These are phyloP conservation scores for Neocatenulostroma microsporum DNA, from an alignment of 2,329 filamentous ascomycete genomes.

Conservation along the genomic window DNA sequence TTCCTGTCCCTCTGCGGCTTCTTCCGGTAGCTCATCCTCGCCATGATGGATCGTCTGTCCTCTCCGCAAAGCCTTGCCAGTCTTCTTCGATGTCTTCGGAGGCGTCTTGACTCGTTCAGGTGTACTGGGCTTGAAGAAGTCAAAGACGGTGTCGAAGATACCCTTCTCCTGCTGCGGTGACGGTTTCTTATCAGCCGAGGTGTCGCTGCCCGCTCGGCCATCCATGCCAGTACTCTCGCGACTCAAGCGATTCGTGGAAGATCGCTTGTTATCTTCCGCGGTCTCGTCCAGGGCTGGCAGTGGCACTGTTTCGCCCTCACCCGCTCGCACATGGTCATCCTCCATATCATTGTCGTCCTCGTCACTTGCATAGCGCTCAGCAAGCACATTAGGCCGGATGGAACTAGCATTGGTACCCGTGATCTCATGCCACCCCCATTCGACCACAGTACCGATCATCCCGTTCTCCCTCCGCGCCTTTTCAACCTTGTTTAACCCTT, in stretches of 20 bases:
- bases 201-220: neutral
- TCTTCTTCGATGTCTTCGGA: slow-evolving; percentile 25
- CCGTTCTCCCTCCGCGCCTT: slow-evolving; percentile 90
- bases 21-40: slow-evolving; percentile 26
- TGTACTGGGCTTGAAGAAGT: slow-evolving; percentile 60
- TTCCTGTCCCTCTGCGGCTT: slow-evolving; percentile 12
- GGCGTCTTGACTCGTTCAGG: slow-evolving; percentile 15
- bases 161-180: slow-evolving; percentile 25
- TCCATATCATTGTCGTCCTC: slow-evolving; percentile 20
- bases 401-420: slow-evolving; percentile 61
- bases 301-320: slow-evolving; percentile 50
- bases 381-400: slow-evolving; percentile 31
- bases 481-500: slow-evolving; percentile 83
- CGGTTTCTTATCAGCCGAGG: slow-evolving; percentile 31
- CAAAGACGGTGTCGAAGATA: slow-evolving; percentile 53
- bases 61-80: slow-evolving; percentile 37
- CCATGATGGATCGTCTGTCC: slow-evolving; percentile 62
- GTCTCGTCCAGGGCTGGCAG: slow-evolving; percentile 60
- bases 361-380: slow-evolving; percentile 17
- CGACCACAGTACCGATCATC: slow-evolving; percentile 82
- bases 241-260: too few relatives aligned
- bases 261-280: slow-evolving; percentile 50
- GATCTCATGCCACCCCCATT: slow-evolving; percentile 90
- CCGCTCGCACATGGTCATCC: slow-evolving; percentile 19
- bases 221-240: neutral